These are phyloP conservation scores for Mycena chlorophos DNA, from an alignment of 768 basidiomycete species.

Conservation along the genomic window DNA sequence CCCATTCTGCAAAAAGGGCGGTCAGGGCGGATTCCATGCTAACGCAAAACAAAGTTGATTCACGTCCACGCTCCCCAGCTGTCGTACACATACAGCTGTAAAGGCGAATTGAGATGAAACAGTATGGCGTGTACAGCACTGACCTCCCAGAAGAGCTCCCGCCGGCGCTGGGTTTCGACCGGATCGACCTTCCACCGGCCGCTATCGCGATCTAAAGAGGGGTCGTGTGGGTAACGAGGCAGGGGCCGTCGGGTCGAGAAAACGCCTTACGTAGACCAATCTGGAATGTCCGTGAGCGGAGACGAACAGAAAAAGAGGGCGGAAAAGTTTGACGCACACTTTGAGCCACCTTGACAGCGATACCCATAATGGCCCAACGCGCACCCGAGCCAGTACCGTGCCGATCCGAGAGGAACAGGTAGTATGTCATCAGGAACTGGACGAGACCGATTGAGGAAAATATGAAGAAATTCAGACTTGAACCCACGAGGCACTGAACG, in stretches of 20 bases:
- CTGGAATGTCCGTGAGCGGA: slow-evolving; percentile 34
- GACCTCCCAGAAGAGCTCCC: slow-evolving; percentile 67
- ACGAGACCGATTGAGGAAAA: slow-evolving; percentile 5
- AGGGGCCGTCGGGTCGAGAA: neutral
- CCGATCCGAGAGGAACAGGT: slow-evolving; percentile 67
- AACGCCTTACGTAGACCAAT: slow-evolving; percentile 67
- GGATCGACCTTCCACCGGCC: slow-evolving; percentile 65
- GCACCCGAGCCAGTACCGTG: slow-evolving; percentile 65
- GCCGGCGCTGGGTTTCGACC: slow-evolving; percentile 59
- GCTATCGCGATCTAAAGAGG: slow-evolving; percentile 60
- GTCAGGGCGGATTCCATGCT: slow-evolving; percentile 41
- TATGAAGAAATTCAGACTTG: slow-evolving; percentile 1
- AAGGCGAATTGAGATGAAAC: slow-evolving; percentile 21
- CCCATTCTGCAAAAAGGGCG: slow-evolving; percentile 69
- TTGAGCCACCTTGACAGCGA: slow-evolving; percentile 69
- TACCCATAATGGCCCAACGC: slow-evolving; percentile 68
- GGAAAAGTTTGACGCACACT: slow-evolving; percentile 53
- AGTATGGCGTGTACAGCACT: slow-evolving; percentile 16
- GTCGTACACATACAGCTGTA: slow-evolving; percentile 2
- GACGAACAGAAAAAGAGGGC: slow-evolving; percentile 21
- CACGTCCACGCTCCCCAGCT: slow-evolving; percentile 1
- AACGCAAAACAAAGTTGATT: neutral
- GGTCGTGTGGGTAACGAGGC: slow-evolving; percentile 15
- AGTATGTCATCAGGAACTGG: slow-evolving; percentile 70
- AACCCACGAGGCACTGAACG: slow-evolving; percentile 63